Conservation (phyloP, 352 stramenopile species). For the Phytophthora kernoviae region DNA sequence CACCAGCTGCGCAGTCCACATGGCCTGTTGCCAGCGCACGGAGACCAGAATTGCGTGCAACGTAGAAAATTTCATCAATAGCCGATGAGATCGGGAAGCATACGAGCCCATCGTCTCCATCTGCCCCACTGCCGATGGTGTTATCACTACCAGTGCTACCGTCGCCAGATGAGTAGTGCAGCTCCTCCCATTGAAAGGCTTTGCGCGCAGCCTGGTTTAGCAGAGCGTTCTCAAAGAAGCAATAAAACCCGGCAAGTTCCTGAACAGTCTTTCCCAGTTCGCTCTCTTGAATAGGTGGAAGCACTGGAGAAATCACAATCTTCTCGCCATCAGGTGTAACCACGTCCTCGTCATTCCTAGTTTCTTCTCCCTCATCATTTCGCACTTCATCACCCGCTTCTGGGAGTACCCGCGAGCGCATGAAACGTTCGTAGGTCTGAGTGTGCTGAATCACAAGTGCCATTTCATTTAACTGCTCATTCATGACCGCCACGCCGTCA, state of each 20-base stretch:
- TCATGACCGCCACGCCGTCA: slow-evolving; percentile 71
- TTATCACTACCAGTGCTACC: slow-evolving; percentile 5
- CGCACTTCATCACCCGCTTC: slow-evolving; percentile 10
- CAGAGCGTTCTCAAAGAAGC: slow-evolving; percentile 85
- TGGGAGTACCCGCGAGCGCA: slow-evolving; percentile 64
- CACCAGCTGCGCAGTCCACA: slow-evolving; percentile 77
- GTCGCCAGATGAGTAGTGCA: slow-evolving; percentile 61
- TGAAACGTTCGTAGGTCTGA: slow-evolving; percentile 90
- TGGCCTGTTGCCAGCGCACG: slow-evolving; percentile 85
- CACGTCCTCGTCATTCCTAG: neutral
- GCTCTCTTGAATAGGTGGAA: slow-evolving; percentile 73
- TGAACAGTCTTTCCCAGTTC: slow-evolving; percentile 83
- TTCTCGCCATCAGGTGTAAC: slow-evolving; percentile 6
- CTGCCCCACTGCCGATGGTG: neutral
- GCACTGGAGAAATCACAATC: slow-evolving; percentile 9
- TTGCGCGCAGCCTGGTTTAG: slow-evolving; percentile 77
- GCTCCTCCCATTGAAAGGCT: slow-evolving; percentile 87
- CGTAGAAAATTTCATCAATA: slow-evolving; percentile 90
- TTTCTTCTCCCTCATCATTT: slow-evolving; percentile 8
- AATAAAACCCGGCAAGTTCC: slow-evolving; percentile 86
- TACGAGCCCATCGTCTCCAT: slow-evolving; percentile 35
- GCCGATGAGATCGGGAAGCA: slow-evolving; percentile 83
- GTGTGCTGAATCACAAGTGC: slow-evolving; percentile 88
- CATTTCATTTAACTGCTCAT: slow-evolving; percentile 88
- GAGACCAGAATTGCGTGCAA: slow-evolving; percentile 78